phyloP scores from a whole-genome alignment of 306 rosid species.

The Glycine soja region DNA sequence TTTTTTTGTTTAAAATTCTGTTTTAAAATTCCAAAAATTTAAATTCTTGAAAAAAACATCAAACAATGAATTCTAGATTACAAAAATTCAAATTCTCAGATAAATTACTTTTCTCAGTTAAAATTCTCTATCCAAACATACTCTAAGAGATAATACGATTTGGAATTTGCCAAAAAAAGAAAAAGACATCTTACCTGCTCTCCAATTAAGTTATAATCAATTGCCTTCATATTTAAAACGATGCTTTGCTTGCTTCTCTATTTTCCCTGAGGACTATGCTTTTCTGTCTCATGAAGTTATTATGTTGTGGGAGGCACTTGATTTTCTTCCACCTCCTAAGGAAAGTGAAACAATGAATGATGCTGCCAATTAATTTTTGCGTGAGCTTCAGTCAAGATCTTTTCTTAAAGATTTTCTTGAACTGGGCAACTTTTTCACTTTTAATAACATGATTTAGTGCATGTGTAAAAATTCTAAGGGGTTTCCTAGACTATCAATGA shows the following conservation, averaged over 20 bases:
- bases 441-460: neutral
- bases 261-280: neutral
- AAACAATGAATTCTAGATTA: no score
- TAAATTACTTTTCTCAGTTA: no score
- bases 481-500: no score
- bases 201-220: neutral
- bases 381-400: neutral
- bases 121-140: no score
- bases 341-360: neutral
- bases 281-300: neutral
- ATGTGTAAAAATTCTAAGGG: no score
- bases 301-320: neutral
- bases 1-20: no score
- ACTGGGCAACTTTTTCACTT: neutral
- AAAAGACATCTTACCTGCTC: no score
- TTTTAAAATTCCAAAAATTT: no score
- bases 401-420: neutral
- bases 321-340: conserved; percentile 1
- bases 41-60: no score
- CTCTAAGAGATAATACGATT: neutral
- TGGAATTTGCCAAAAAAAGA: no score
- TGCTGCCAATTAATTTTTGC: neutral
- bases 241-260: neutral
- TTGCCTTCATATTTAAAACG: neutral
- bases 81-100: no score